phyloP scores from a whole-genome alignment of 2,329 filamentous ascomycete genomes.

The Cordyceps fumosorosea region DNA sequence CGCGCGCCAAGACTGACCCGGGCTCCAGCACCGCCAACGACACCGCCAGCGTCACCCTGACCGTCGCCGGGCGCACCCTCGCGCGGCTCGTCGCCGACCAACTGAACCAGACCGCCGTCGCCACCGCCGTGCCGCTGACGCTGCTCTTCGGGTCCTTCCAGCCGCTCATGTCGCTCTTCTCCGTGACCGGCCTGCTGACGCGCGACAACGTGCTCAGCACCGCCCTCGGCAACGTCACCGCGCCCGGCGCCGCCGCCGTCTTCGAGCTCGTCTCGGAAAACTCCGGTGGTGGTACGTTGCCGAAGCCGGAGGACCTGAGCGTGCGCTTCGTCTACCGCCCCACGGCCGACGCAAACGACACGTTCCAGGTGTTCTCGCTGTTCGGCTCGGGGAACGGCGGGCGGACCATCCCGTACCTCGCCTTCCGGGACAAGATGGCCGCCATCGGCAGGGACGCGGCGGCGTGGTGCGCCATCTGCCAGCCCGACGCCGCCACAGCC shows the following conservation, averaged over 20 bases:
- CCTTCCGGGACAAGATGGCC: conserved; percentile 33
- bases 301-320: conserved; percentile 31
- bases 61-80: conserved; percentile 48
- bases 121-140: conserved; percentile 35
- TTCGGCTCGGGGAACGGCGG: conserved; percentile 32
- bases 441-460: conserved; percentile 26
- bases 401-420: conserved; percentile 29
- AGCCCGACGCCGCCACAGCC: conserved; percentile 19
- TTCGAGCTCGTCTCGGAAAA: conserved; percentile 55
- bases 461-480: conserved; percentile 41
- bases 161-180: conserved; percentile 50
- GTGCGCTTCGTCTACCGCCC: conserved; percentile 54
- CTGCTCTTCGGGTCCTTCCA: conserved; percentile 49
- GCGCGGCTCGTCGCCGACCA: conserved; percentile 37
- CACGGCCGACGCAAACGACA: conserved; percentile 31
- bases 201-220: conserved; percentile 43
- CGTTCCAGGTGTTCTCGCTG: conserved; percentile 32
- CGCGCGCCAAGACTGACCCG: conserved; percentile 39
- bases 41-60: conserved; percentile 31
- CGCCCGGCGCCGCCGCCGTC: conserved; percentile 67
- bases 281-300: neutral
- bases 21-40: conserved; percentile 38
- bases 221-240: conserved; percentile 39
- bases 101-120: conserved; percentile 33
- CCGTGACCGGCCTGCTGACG: conserved; percentile 40